Evolutionary conservation across 2,329 filamentous ascomycete species (phyloP), one percentile per base, ranked within the genome.

Genomic region (Alternaria angustiovoidea): DNA sequence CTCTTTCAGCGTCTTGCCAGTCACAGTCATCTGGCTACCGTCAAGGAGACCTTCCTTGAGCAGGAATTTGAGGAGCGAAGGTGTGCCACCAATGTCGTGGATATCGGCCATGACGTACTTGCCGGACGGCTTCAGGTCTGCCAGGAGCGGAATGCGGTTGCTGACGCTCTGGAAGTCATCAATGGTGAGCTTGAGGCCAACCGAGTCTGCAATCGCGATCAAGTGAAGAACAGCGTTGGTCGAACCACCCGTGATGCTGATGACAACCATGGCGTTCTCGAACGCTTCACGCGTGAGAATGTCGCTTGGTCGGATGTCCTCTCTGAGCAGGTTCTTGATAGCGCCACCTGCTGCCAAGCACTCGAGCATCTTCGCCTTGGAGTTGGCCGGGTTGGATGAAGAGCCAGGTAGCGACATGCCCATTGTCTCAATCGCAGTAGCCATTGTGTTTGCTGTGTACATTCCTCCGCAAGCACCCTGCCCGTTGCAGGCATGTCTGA

Each of bases 401-500:
- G 82, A 84, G 28, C 82, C 82, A 44, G 83, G 83, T 4, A 85
- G 77, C 26, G 81, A 79, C 78, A 85, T 80, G 57, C 83, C 83
- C 78, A 85, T 83, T 47, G 74, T 77, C 67, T 85, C 83, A 54
- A 84, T 83, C 7, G 82, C 80, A 7, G 81, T 83, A 39, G 82
- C 82, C 77, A 85, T 82, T 47, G 82, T 85, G 74, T 85, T 85
- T 44, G 83, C 83, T 12, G 83, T 85, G 75, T 84, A 85, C 82
- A 96, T 96, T 71, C 92, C 92, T 77, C 92, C 92, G 72, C 92
- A 96, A 12, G 92, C 92, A 69, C 92, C 92, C 69, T 88, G 85
- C 38, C 92, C 92, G 24, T 92, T 92, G 79, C 94, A 97, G 43
- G 95, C 94, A 76, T 98, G 85, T 63, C 93, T 88, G 78, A 97